These are phyloP conservation scores for Eucalyptus guilfoylei DNA, from an alignment of 345 rosid genomes.

Conservation along the genomic window DNA sequence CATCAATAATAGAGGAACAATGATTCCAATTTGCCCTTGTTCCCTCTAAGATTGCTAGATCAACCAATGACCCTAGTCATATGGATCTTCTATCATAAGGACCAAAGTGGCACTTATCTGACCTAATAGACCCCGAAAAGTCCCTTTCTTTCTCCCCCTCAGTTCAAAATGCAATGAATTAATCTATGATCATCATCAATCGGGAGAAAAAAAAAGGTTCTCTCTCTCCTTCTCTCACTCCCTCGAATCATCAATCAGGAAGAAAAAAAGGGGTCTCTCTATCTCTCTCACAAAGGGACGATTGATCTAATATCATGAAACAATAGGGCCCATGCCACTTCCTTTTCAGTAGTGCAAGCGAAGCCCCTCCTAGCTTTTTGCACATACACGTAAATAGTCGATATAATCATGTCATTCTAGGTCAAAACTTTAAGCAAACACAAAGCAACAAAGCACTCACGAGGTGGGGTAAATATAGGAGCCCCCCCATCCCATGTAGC, in stretches of 20 bases:
- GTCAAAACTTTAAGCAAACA: conserved; percentile 66
- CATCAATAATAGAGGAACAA: conserved; percentile 26
- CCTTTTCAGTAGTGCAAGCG: conserved; percentile 62
- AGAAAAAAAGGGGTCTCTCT: neutral
- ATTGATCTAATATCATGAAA: conserved; percentile 50
- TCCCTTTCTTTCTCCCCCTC: neutral
- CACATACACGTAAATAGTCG: neutral
- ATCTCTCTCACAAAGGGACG: conserved; percentile 1
- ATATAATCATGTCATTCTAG: conserved; percentile 22
- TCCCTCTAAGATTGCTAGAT: neutral
- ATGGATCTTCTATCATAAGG: neutral
- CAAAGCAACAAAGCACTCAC: conserved; percentile 26
- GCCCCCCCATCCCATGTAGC: neutral
- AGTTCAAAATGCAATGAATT: conserved; percentile 9
- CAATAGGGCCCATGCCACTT: conserved; percentile 21
- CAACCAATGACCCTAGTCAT: neutral
- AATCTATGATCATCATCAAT: conserved; percentile 3
- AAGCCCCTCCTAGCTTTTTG: conserved; percentile 33
- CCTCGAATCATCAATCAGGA: neutral
- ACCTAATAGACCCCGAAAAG: neutral
- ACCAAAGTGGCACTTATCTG: neutral
- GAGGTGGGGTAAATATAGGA: conserved; percentile 8
- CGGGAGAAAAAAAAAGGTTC: neutral
- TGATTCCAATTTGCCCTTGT: conserved; percentile 1
- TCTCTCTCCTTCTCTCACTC: neutral